phyloP scores from a whole-genome alignment of 768 basidiomycete species.

The Lanmaoa rubissima region DNA sequence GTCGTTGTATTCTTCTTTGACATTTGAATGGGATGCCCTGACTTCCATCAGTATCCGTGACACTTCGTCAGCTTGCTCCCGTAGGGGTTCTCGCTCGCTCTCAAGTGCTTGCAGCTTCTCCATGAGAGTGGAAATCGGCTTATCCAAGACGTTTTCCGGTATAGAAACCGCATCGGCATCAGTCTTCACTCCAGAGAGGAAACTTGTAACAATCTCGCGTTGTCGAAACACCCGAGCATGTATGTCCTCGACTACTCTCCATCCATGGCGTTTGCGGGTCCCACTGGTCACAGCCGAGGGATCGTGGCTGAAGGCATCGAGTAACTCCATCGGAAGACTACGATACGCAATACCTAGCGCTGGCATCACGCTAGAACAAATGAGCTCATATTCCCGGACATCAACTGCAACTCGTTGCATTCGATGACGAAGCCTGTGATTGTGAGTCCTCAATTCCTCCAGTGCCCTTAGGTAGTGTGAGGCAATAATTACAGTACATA shows the following conservation, averaged over 20 bases:
- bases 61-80: conserved; percentile 47
- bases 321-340: conserved; percentile 59
- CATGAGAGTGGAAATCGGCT: conserved; percentile 51
- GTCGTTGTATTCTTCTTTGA: conserved; percentile 65
- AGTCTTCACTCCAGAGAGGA: conserved; percentile 33
- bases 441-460: conserved; percentile 57
- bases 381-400: conserved; percentile 63
- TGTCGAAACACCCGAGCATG: conserved; percentile 61
- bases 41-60: conserved; percentile 49
- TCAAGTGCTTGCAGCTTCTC: conserved; percentile 52
- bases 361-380: conserved; percentile 51
- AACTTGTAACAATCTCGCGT: conserved; percentile 50
- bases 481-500: background rate
- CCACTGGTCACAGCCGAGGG: conserved; percentile 71
- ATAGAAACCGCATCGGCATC: conserved; percentile 4
- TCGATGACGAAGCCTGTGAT: conserved; percentile 65
- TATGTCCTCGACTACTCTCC: conserved; percentile 77
- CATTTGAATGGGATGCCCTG: conserved; percentile 50
- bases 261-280: conserved; percentile 59
- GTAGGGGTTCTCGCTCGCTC: conserved; percentile 43
- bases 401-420: conserved; percentile 61
- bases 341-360: conserved; percentile 47
- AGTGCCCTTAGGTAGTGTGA: conserved; percentile 46
- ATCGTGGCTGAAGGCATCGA: conserved; percentile 76
- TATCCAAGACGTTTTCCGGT: conserved; percentile 47